Base-by-base conservation (phyloP, 495 filamentous ascomycete species). In the Daldinia vernicosa region DNA sequence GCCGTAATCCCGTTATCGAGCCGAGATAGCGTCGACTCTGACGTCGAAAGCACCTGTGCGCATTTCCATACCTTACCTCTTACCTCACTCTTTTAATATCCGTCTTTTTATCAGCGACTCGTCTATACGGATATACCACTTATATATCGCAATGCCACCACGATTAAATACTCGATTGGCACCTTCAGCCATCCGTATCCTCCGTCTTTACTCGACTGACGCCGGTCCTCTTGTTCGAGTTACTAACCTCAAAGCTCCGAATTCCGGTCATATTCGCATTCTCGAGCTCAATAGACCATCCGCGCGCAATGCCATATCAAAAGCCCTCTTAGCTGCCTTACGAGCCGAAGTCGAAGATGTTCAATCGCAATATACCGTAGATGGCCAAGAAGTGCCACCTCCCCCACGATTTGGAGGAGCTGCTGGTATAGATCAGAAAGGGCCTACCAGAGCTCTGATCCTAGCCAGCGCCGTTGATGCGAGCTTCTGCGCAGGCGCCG, bases 401-500 rank as follows among this genome's bases (percentile, higher is more conserved):
- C 32, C 75, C 2, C 71, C 72, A 24, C 60, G 63, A 11, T 84
- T 82, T 39, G 82, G 82, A 26, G 81, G 80, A 17, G 71, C 76
- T 0, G 79, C 78, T 7, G 81, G 80, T 1, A 62, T 78, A 2
- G 79, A 80, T 30, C 19, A 84, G 43, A 81, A 77, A n/a, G 80
- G 81, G 0, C 83, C 83, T 0, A 97, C 94, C 8, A 81, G 95
- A 47, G 93, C 90, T 0, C 72, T 99, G 71, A 87, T 98, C 19
- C 66, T 98, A 2, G 90, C 90, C 12, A 93, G 90, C 69, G 92
- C 91, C 6, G 83, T 90, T 17, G 93, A 97, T 45, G 82, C 86
- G 2, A 89, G 88, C 59, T 99, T 99, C 80, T 98, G 95, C 80
- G 93, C 96, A 0, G 95, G 95, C 32, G 95, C 95, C 1, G 95